Evolutionary conservation across 2,329 filamentous ascomycete species (phyloP).

Genomic region (Neoascochyta sp.): DNA sequence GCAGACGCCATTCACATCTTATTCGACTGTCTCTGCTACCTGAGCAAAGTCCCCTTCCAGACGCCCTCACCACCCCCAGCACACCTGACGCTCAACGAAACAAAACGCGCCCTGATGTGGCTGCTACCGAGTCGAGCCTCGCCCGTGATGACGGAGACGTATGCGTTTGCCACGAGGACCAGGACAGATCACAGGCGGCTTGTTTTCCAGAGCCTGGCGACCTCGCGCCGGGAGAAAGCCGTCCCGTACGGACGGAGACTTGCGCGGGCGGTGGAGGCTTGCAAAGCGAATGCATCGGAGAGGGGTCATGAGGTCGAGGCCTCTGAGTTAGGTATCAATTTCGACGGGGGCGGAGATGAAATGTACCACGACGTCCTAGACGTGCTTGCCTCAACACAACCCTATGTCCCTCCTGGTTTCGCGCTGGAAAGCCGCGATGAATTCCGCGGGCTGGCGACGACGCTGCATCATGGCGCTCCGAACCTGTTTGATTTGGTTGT

Average conservation of each 20-base stretch:
- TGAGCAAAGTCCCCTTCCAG: constrained; percentile 1
- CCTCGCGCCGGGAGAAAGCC: not conserved
- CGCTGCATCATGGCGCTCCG: not conserved
- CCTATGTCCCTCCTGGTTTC: not conserved
- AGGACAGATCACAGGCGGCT: constrained; percentile 1
- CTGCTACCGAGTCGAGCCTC: not conserved
- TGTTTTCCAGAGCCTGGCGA: constrained; percentile 3
- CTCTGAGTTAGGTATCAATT: constrained; percentile 1
- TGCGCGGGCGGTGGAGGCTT: too few species aligned
- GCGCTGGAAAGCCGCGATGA: constrained; percentile 1
- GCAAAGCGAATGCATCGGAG: too few species aligned
- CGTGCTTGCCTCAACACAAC: constrained; percentile 1
- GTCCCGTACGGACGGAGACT: too few species aligned
- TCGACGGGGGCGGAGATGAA: constrained; percentile 1
- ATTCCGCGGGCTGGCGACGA: constrained; percentile 1
- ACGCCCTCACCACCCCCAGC: not conserved
- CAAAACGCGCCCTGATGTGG: constrained; percentile 1
- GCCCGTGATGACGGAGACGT: not conserved
- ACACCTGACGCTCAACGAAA: not conserved
- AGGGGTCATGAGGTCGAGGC: too few species aligned
- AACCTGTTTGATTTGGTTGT: not conserved
- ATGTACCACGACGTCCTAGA: constrained; percentile 2
- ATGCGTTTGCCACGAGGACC: not conserved
- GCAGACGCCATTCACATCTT: not conserved
- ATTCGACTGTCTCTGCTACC: constrained; percentile 2